Evolutionary conservation across 805 yeast genomes (phyloP).

Genomic region (Tetrapisispora namnaoensis): DNA sequence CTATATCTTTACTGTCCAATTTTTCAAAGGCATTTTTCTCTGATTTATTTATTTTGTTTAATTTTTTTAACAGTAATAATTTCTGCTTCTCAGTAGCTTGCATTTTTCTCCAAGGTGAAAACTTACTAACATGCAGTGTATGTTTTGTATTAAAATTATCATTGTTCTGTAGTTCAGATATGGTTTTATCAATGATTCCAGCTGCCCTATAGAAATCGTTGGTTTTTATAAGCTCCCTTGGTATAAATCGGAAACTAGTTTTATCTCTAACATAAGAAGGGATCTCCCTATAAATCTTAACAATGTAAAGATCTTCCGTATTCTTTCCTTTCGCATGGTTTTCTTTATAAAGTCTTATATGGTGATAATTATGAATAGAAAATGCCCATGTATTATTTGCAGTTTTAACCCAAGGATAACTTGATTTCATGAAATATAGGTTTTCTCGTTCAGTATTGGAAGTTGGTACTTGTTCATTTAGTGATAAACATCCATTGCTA

Average conservation of each 20-base stretch:
- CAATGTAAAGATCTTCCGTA: conserved; percentile 5
- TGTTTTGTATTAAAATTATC: conserved; percentile 1
- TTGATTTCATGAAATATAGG: conserved; percentile 16
- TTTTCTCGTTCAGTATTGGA: conserved; percentile 8
- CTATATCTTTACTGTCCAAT: conserved; percentile 1
- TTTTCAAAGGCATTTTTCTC: neutral
- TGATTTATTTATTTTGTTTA: conserved; percentile 1
- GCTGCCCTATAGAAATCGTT: conserved; percentile 3
- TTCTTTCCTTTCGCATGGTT: conserved; percentile 7
- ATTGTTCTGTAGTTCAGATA: conserved; percentile 9
- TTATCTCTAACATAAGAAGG: conserved; percentile 13
- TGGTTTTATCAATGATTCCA: conserved; percentile 20
- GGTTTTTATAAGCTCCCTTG: conserved; percentile 8
- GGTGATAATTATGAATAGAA: conserved; percentile 13
- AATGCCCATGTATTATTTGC: conserved; percentile 27
- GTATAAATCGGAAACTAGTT: conserved; percentile 7
- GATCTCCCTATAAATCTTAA: conserved; percentile 12
- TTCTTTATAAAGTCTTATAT: conserved; percentile 22
- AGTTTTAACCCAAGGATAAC: conserved; percentile 30
- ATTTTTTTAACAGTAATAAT: conserved; percentile 6
- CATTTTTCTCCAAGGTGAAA: conserved; percentile 27
- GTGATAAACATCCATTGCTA: neutral
- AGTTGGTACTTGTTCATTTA: neutral
- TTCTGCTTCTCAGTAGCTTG: conserved; percentile 25
- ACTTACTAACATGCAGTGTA: conserved; percentile 14